Base-by-base conservation (phyloP, 2,329 filamentous ascomycete species). In the Sphaceloma murrayae region DNA sequence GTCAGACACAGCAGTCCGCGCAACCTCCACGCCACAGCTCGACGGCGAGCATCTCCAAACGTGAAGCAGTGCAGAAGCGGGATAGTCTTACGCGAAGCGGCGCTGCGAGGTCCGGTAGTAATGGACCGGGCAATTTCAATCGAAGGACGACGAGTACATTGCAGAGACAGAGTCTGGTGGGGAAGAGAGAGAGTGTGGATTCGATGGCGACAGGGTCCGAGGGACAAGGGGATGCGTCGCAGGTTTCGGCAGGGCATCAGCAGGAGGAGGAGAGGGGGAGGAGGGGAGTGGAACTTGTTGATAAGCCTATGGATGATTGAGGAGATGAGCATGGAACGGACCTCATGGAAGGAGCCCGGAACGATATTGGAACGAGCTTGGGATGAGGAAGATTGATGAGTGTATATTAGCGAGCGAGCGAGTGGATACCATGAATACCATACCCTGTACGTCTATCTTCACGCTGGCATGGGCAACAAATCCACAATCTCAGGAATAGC, bases 271-370 rank as follows among this genome's bases (percentile, higher is more conserved):
- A 48, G 62, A 65, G 50, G 63, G 62, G 38, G 47, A 52, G 46
- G 60, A 60, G 45, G 54, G 76, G 79, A 5, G 80, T 86, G 31
- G 80, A 78, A 52, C 67, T 87, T 56, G 77, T 77, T 56, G 82
- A 87, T 60, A 79, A 75, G 62, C 78, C 82, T n/a, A 85, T 86
- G 79, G 80, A 85, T 34, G 48, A 50, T 43, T 43, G 40, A 43
- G 14, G 17, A n/a, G n/a, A n/a, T 29, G 26, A 13, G 6, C 8
- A 33, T 33, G 31, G 11, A 8, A 6, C 11, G 14, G 6, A n/a
- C 13, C 14, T 6, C 6, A 7, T n/a, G 31, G 6, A 8, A 33
- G 31, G 31, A 33, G 26, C 8, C 26, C 16, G 31, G 14, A 13
- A 8, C 7, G 16, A 17, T 17, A 13, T 33, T 7, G 24, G 7